Evolutionary conservation across 768 basidiomycete species (phyloP).

Genomic region (Hypholoma fasciculare): DNA sequence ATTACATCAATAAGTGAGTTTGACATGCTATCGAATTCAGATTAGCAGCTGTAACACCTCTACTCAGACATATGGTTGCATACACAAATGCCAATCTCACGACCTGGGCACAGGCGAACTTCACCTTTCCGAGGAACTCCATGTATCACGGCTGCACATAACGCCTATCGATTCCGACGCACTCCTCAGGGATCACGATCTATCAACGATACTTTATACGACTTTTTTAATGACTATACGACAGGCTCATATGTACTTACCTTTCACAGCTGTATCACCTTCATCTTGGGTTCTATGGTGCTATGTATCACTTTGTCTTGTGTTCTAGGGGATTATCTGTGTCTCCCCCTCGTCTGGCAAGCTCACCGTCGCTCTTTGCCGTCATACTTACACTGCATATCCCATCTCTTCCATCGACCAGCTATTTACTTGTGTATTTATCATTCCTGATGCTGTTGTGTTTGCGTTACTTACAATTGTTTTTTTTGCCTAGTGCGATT

Average conservation of each 20-base stretch:
- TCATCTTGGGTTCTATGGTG: background rate
- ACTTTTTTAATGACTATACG: background rate
- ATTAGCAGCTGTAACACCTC: background rate
- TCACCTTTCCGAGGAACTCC: conserved; percentile 72
- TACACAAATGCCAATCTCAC: conserved; percentile 86
- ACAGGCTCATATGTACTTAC: background rate
- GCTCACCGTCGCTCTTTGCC: background rate
- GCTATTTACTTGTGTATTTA: background rate
- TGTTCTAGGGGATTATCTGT: background rate
- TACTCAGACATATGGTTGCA: conserved; percentile 42
- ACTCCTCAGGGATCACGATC: background rate
- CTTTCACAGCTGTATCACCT: background rate
- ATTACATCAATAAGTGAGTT: conserved; percentile 71
- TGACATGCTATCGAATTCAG: background rate
- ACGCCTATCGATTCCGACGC: conserved; percentile 1
- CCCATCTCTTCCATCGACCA: background rate
- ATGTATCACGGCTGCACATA: conserved; percentile 42
- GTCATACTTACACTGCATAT: background rate
- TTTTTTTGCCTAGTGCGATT: no score
- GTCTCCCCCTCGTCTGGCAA: background rate
- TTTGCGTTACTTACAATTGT: no score
- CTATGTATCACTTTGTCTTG: background rate
- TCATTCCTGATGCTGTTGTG: background rate
- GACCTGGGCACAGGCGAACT: conserved; percentile 79
- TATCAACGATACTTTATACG: background rate